Percentiles rank a stretch among this genome's conserved stretches.
phyloP scores from a whole-genome alignment of 1,284 basidiomycete genomes.

The Anthracocystis panici-leucophaei region DNA sequence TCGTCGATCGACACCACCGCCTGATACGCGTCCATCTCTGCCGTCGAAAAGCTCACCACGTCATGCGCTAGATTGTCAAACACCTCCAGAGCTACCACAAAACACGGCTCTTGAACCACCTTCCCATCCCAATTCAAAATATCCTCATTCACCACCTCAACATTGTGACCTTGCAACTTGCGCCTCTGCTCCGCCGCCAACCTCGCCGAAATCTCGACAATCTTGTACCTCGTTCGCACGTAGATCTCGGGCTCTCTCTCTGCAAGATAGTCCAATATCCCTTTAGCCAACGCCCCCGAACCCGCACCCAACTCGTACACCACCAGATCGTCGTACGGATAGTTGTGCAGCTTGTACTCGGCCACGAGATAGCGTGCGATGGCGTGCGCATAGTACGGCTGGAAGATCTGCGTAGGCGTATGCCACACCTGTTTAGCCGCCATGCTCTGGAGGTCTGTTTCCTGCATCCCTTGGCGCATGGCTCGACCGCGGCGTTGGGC shows the following conservation, averaged over 20 bases:
- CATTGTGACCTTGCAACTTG: conserved; percentile 69
- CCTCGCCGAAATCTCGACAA: conserved; percentile 90
- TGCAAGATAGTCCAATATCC: conserved; percentile 85
- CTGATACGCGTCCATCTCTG: conserved; percentile 81
- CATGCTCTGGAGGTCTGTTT: conserved; percentile 66
- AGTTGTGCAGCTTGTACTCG: conserved; percentile 90
- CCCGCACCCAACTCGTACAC: conserved; percentile 98
- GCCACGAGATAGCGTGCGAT: conserved; percentile 88
- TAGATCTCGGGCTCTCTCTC: conserved; percentile 89
- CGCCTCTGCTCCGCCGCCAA: conserved; percentile 79
- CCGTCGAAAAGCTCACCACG: conserved; percentile 86
- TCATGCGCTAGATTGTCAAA: conserved; percentile 98
- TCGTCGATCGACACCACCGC: conserved; percentile 84
- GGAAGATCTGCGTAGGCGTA: conserved; percentile 97
- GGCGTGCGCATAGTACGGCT: conserved; percentile 95
- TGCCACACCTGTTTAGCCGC: conserved; percentile 94
- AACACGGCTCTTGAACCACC: conserved; percentile 84
- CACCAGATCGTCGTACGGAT: conserved; percentile 92
- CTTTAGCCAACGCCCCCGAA: conserved; percentile 90
- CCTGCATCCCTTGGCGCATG: conserved; percentile 44
- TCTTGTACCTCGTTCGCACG: conserved; percentile 86
- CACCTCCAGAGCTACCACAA: conserved; percentile 93
- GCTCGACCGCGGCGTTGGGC: conserved; percentile 60
- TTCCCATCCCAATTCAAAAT: conserved; percentile 81
- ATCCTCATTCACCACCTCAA: conserved; percentile 82